These are phyloP conservation scores for Diversispora epigaea DNA, from an alignment of 192 early-diverging fungal species.

Conservation along the genomic window DNA sequence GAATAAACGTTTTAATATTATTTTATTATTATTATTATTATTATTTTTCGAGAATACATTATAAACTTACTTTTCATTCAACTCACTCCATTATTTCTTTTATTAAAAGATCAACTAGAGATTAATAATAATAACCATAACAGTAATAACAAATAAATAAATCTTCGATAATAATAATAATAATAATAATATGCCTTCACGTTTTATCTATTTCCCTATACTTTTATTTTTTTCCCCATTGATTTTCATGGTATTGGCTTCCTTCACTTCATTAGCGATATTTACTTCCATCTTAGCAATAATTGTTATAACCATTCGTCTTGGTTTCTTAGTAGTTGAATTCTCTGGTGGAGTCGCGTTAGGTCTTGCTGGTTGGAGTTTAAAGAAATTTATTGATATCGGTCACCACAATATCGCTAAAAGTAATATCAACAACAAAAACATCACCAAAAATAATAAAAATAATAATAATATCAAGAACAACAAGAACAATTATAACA, in stretches of 20 bases:
- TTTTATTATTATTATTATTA: too few species aligned
- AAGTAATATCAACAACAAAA: background rate
- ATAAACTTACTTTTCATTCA: too few species aligned
- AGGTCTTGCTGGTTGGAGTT: background rate
- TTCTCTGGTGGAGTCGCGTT: slow-evolving; percentile 8
- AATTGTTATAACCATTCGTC: background rate
- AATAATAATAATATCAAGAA: background rate
- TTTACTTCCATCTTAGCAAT: slow-evolving; percentile 1
- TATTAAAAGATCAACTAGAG: too few species aligned
- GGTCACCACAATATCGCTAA: background rate
- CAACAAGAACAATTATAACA: background rate
- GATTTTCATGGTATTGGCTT: background rate
- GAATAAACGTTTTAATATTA: too few species aligned
- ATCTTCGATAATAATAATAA: background rate
- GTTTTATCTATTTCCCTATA: background rate
- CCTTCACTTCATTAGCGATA: slow-evolving; percentile 12
- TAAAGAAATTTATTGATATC: background rate
- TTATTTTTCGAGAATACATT: too few species aligned
- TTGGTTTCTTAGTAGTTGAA: slow-evolving; percentile 9
- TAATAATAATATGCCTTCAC: background rate
- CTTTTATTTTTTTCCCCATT: background rate
- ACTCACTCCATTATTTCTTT: too few species aligned
- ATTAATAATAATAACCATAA: too few species aligned
- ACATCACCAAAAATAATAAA: background rate
- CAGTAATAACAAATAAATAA: too few species aligned